These are phyloP conservation scores for Andrographis paniculata DNA, from an alignment of 305 asterid species.

Conservation along the genomic window DNA sequence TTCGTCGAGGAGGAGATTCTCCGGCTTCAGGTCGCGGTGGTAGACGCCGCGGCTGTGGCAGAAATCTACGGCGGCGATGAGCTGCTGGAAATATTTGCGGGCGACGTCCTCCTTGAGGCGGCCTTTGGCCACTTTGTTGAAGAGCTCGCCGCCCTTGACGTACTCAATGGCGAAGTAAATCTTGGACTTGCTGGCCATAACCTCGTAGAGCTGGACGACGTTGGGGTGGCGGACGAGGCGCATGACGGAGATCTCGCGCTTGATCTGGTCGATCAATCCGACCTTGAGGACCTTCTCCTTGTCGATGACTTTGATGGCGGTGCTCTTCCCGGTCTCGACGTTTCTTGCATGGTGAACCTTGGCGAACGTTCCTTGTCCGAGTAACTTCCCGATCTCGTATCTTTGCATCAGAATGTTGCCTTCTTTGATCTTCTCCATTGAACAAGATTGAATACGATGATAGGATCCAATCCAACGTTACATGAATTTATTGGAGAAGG, in stretches of 20 bases:
- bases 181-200: slow-evolving; percentile 58
- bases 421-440: not conserved
- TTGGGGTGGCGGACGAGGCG: slow-evolving; percentile 63
- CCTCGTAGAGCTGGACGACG: slow-evolving; percentile 64
- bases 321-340: slow-evolving; percentile 34
- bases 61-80: slow-evolving; percentile 58
- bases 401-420: slow-evolving; percentile 9
- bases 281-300: slow-evolving; percentile 55
- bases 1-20: slow-evolving; percentile 52
- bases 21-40: no score
- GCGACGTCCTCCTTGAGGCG: slow-evolving; percentile 47
- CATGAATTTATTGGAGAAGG: no score
- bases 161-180: slow-evolving; percentile 59
- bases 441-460: no score
- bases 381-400: slow-evolving; percentile 47
- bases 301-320: slow-evolving; percentile 58
- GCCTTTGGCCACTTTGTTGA: slow-evolving; percentile 40
- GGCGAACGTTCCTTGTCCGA: slow-evolving; percentile 65
- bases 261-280: slow-evolving; percentile 62
- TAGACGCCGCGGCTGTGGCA: no score
- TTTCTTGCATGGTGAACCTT: slow-evolving; percentile 51
- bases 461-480: no score
- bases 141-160: slow-evolving; percentile 61
- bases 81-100: slow-evolving; percentile 53
- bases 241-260: slow-evolving; percentile 69